These are phyloP conservation scores for Yamagishiella unicocca DNA, from an alignment of 139 green algal genomes.

Conservation along the genomic window DNA sequence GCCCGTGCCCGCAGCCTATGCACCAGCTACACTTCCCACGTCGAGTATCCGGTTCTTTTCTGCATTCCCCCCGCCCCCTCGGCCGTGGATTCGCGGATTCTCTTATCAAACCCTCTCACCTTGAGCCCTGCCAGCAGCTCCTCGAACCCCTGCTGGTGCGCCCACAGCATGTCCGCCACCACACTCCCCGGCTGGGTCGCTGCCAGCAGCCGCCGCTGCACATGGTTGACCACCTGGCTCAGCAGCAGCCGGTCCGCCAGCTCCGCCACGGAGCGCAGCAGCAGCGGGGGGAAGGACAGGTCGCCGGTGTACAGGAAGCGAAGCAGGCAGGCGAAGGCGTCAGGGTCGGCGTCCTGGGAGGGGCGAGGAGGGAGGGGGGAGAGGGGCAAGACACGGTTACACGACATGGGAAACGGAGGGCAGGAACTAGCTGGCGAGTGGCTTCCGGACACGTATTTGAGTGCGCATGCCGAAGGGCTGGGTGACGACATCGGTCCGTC, in stretches of 20 bases:
- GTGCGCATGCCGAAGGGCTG: too few relatives aligned
- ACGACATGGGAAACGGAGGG: too few relatives aligned
- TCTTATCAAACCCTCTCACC: not conserved
- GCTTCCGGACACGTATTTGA: not conserved
- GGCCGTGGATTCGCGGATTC: not conserved
- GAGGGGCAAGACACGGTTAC: not conserved
- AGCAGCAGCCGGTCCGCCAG: conserved; percentile 34
- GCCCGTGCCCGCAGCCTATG: not conserved
- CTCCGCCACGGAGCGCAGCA: conserved; percentile 10
- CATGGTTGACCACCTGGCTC: not conserved
- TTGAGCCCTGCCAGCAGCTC: conserved; percentile 17
- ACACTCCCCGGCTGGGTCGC: not conserved
- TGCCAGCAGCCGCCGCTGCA: conserved; percentile 29
- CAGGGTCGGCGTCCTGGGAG: conserved; percentile 13
- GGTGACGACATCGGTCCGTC: not conserved
- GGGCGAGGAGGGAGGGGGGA: not conserved
- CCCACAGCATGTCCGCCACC: conserved; percentile 40
- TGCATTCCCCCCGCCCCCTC: not conserved
- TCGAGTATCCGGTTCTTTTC: too few relatives aligned
- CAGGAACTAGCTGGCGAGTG: not conserved
- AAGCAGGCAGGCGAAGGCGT: conserved; percentile 17
- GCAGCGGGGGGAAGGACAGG: not conserved
- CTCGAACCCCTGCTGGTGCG: not conserved
- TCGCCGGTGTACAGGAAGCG: conserved; percentile 10
- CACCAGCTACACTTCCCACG: not conserved